Percentiles rank a stretch among this genome's conserved stretches.
Conservation (phyloP, 2,329 filamentous ascomycete species). For the Colletotrichum siamense region DNA sequence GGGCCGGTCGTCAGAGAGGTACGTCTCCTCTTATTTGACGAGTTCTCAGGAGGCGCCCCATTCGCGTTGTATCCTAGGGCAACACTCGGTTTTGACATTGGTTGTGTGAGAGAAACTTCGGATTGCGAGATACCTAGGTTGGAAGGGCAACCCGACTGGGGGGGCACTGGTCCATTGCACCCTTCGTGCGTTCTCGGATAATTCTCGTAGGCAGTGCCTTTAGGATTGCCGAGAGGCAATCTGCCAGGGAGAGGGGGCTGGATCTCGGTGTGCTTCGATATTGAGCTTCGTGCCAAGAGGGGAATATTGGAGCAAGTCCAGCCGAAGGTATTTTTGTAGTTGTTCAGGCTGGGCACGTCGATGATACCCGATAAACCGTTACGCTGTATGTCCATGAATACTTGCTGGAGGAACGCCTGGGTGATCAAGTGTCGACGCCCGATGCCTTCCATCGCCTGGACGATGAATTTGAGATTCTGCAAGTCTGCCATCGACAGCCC, state of each 20-base stretch:
- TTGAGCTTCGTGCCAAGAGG: slow-evolving; percentile 49
- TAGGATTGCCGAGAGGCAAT: slow-evolving; percentile 41
- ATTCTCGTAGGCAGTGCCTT: slow-evolving; percentile 8
- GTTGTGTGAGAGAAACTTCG: background rate
- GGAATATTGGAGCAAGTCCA: slow-evolving; percentile 46
- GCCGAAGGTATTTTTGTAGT: slow-evolving; percentile 34
- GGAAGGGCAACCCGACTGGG: background rate
- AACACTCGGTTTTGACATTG: background rate
- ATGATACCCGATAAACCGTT: slow-evolving; percentile 45
- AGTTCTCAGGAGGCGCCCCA: background rate
- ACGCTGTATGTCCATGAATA: slow-evolving; percentile 78
- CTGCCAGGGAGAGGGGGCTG: slow-evolving; percentile 49
- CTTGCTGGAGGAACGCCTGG: slow-evolving; percentile 82
- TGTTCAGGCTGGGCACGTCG: slow-evolving; percentile 38
- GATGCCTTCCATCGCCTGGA: slow-evolving; percentile 79
- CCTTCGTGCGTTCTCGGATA: background rate
- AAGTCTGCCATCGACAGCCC: slow-evolving; percentile 53
- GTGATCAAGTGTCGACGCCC: slow-evolving; percentile 78
- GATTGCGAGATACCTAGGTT: background rate
- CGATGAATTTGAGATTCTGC: slow-evolving; percentile 72
- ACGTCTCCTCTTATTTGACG: slow-evolving; percentile 25
- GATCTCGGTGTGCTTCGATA: slow-evolving; percentile 45
- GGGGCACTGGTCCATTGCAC: background rate
- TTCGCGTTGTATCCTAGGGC: background rate
- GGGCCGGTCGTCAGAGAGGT: slow-evolving; percentile 1